Conservation (phyloP, 139 green algal species). For the Picochlorum sp. region DNA sequence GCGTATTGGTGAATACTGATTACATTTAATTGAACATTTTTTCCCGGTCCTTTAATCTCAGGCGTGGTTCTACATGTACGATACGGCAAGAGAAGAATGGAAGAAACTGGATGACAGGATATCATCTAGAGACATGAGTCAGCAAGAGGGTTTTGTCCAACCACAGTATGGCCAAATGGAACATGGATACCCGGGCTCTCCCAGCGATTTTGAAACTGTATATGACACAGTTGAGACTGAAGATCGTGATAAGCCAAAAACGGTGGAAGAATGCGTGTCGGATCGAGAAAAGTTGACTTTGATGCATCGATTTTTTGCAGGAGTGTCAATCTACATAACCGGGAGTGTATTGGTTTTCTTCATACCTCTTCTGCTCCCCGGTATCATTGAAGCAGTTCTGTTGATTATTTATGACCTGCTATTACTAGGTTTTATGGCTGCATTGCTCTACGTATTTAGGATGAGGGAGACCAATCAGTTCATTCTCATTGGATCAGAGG, state of each 20-base stretch:
- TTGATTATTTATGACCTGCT: slow-evolving; percentile 21
- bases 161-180: neutral
- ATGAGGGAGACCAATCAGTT: slow-evolving; percentile 31
- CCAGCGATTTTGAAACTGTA: slow-evolving; percentile 11
- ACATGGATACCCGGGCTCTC: neutral
- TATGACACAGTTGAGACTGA: slow-evolving; percentile 7
- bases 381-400: slow-evolving; percentile 11
- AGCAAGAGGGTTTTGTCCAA: neutral
- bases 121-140: neutral
- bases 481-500: slow-evolving; percentile 24
- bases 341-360: slow-evolving; percentile 22
- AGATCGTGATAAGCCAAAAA: slow-evolving; percentile 31
- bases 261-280: slow-evolving; percentile 30
- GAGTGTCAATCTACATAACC: slow-evolving; percentile 26
- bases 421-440: slow-evolving; percentile 20
- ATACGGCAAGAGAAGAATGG: slow-evolving; percentile 17
- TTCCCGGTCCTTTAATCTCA: too few relatives aligned
- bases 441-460: slow-evolving; percentile 36
- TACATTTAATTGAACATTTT: too few relatives aligned
- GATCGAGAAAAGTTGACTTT: slow-evolving; percentile 30
- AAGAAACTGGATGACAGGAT: slow-evolving; percentile 6
- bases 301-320: slow-evolving; percentile 39
- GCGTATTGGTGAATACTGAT: too few relatives aligned
- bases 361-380: slow-evolving; percentile 28
- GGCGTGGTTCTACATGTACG: slow-evolving; percentile 37